These are phyloP conservation scores for Ophiognomonia clavigignenti-juglandacearum DNA, from an alignment of 2,329 filamentous ascomycete genomes.

Conservation along the genomic window DNA sequence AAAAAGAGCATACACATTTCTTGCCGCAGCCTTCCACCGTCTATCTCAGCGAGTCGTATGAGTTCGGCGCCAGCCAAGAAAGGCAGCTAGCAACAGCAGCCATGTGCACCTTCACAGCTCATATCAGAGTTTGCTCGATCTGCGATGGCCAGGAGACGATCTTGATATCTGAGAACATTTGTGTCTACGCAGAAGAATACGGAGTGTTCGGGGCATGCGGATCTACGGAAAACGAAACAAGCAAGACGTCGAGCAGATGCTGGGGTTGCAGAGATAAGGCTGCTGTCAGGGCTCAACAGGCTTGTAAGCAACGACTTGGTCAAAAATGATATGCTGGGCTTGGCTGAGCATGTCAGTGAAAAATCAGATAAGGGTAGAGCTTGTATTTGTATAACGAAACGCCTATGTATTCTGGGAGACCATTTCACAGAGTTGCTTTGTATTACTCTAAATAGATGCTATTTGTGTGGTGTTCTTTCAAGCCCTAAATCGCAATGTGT, in stretches of 20 bases:
- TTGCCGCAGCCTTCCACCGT: too few species aligned
- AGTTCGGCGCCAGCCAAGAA: constrained; percentile 2
- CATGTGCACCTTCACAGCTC: constrained; percentile 37
- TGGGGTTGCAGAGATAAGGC: constrained; percentile 33
- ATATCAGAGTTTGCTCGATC: constrained; percentile 31
- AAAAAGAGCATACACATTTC: too few species aligned
- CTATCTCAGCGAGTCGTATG: too few species aligned
- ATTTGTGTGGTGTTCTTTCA: too few species aligned
- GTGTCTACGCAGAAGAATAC: constrained; percentile 25
- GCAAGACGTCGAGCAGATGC: constrained; percentile 28
- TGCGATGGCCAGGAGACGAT: constrained; percentile 34
- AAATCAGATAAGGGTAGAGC: too few species aligned
- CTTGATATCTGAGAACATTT: constrained; percentile 35
- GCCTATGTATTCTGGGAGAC: too few species aligned
- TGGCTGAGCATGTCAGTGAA: not conserved
- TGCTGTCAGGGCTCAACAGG: not conserved
- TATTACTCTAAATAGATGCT: too few species aligned
- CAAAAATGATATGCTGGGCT: not conserved
- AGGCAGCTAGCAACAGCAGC: not conserved
- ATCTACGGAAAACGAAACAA: constrained; percentile 25
- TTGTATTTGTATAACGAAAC: too few species aligned
- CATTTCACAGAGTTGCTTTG: too few species aligned
- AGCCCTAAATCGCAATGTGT: too few species aligned
- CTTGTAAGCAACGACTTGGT: not conserved
- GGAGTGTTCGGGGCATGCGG: constrained; percentile 35